phyloP scores from a whole-genome alignment of 305 asterid species.

The Rubia peregrina region DNA sequence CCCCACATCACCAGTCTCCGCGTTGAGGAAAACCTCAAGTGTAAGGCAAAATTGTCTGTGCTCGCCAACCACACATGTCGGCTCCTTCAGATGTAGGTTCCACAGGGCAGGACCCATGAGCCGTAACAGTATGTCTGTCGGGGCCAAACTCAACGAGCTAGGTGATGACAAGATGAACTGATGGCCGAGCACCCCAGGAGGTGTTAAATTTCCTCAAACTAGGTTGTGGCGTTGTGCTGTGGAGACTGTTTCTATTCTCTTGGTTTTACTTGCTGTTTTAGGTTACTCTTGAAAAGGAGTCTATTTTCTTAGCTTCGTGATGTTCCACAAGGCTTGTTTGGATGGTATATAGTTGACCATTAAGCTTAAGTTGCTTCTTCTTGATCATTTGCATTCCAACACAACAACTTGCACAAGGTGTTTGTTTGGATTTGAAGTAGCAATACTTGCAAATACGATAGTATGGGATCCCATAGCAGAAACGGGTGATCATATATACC shows the following conservation, averaged over 20 bases:
- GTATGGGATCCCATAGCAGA: too few relatives aligned
- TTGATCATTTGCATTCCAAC: not conserved
- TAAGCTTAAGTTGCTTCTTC: not conserved
- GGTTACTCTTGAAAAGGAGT: not conserved
- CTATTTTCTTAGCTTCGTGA: not conserved
- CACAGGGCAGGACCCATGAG: conserved; percentile 32
- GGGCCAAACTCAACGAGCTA: conserved; percentile 19
- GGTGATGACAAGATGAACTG: conserved; percentile 5
- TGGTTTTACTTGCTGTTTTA: not conserved
- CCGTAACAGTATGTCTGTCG: conserved; percentile 41
- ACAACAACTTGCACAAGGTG: not conserved
- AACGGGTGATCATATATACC: too few relatives aligned
- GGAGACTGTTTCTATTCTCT: not conserved
- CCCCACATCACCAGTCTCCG: conserved; percentile 41
- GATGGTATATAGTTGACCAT: not conserved
- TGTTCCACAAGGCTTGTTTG: not conserved
- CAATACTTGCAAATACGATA: not conserved
- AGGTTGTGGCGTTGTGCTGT: not conserved
- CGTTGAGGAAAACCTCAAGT: conserved; percentile 24
- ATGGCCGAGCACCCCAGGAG: not conserved
- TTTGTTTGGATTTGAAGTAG: not conserved
- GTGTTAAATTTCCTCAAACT: not conserved
- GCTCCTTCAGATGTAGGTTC: conserved; percentile 59
- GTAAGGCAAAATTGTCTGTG: conserved; percentile 43
- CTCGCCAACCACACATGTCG: conserved; percentile 57